Base-by-base conservation (phyloP, 192 early-diverging fungal species). In the Gaertneriomyces semiglobifer region DNA sequence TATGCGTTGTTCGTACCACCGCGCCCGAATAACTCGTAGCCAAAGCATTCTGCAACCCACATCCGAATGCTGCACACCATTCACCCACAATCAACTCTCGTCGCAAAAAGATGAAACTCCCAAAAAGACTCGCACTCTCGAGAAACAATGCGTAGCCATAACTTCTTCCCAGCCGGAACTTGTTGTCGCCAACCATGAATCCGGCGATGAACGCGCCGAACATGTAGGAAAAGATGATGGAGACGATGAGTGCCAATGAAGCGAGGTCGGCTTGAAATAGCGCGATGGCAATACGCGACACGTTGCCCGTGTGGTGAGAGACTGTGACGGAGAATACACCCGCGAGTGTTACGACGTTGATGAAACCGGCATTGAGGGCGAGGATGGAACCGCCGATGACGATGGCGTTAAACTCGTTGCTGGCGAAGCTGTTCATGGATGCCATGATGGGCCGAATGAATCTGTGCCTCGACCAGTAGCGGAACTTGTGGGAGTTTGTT, bases 271-370 rank as follows among this genome's bases (percentile, higher is more conserved):
- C 75, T 0, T 71, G 58, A 56, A 74, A 65, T 40, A 82, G 55
- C 6, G 78, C 57, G 39, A 83, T 81, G 45, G 78, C 81, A 58
- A 78, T 66, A 57, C 70, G 68, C 18, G 81, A 81, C 19, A 81
- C 77, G 63, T 76, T 79, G 16, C 84, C 84, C 6, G 84, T 83
- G 51, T 72, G 63, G 38, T 81, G 75, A 4, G 70, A 69, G 20
- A 81, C 79, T 5, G 76, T 81, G 25, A 79, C 67, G 6, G 76
- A 69, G 62, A 74, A 85, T 41, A 80, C 77, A 40, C 83, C 80
- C 16, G 78, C 79, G 47, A 85, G 72, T 6, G 83, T 78, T 10
- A 85, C 80, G 39, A 82, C 84, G 73, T 85, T 85, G 72, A 85
- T 85, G 73, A 73, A 85, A 11, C 84, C 84, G 44, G 84, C 84